Conservation (phyloP, 2,329 filamentous ascomycete species). For the Pseudogymnoascus sp. region DNA sequence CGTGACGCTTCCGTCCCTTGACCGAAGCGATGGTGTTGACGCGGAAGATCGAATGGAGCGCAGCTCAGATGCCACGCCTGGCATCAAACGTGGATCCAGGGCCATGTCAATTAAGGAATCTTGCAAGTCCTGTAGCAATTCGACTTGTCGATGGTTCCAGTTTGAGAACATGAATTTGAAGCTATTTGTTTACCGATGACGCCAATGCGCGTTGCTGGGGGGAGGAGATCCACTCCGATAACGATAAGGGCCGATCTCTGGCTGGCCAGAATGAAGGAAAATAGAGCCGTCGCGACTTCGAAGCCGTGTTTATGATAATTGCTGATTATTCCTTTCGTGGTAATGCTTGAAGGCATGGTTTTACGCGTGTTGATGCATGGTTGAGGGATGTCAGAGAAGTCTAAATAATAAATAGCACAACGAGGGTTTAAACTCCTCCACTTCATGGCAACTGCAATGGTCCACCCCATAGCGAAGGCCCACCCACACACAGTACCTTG, state of each 20-base stretch:
- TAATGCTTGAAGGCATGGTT: conserved; percentile 2
- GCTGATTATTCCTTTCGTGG: background rate
- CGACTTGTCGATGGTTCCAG: conserved; percentile 21
- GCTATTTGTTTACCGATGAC: conserved; percentile 13
- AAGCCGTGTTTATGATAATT: background rate
- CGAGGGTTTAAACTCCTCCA: background rate
- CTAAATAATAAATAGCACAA: background rate
- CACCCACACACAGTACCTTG: conserved; percentile 5
- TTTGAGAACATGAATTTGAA: conserved; percentile 24
- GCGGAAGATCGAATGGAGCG: conserved; percentile 53
- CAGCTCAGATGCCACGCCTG: conserved; percentile 31
- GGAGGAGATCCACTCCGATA: conserved; percentile 10
- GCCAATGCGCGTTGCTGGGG: conserved; percentile 12
- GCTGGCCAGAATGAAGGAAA: conserved; percentile 5
- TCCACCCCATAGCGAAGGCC: background rate
- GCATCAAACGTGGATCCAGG: conserved; percentile 38
- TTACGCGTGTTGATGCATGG: background rate
- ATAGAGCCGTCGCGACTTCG: background rate
- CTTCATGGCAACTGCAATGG: conserved; percentile 6
- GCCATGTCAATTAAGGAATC: conserved; percentile 34
- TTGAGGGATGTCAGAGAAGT: background rate
- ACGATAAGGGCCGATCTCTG: conserved; percentile 7
- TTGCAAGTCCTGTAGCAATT: conserved; percentile 22
- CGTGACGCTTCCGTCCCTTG: conserved; percentile 59
- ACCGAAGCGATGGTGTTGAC: conserved; percentile 70